Conservation (phyloP, 345 rosid species). For the Aegle marmelos region DNA sequence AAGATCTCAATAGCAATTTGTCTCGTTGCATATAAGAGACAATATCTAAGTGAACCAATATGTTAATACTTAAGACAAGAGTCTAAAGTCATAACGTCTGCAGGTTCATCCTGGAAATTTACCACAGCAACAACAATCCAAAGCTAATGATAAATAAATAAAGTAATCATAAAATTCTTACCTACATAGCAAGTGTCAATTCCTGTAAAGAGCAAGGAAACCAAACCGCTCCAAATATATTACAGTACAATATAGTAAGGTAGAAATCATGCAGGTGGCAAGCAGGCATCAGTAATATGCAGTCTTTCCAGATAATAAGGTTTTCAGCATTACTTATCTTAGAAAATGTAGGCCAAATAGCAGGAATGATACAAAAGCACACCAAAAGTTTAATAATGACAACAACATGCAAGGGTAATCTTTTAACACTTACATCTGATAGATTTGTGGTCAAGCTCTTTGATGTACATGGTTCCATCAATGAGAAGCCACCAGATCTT, state of each 20-base stretch:
- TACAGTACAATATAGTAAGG: neutral
- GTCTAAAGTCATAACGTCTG: neutral
- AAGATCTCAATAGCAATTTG: neutral
- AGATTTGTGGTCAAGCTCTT: constrained; percentile 50
- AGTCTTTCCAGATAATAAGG: neutral
- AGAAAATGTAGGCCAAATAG: neutral
- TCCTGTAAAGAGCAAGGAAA: neutral
- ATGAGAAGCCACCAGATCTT: constrained; percentile 42
- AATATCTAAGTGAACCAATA: neutral
- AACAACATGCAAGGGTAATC: neutral
- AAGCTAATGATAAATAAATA: neutral
- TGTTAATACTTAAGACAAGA: neutral
- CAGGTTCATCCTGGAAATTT: neutral
- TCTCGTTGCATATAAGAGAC: neutral
- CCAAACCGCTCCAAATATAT: neutral
- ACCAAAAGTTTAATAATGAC: neutral
- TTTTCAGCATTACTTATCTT: neutral
- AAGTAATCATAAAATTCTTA: neutral
- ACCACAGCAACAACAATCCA: neutral
- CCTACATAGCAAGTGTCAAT: neutral
- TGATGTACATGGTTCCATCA: constrained; percentile 51
- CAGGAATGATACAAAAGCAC: neutral
- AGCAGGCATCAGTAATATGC: neutral
- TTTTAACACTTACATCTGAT: constrained; percentile 52
- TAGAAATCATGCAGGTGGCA: neutral